Evolutionary conservation across 1,284 basidiomycete species (phyloP).

Genomic region (Ceratobasidium sp.): DNA sequence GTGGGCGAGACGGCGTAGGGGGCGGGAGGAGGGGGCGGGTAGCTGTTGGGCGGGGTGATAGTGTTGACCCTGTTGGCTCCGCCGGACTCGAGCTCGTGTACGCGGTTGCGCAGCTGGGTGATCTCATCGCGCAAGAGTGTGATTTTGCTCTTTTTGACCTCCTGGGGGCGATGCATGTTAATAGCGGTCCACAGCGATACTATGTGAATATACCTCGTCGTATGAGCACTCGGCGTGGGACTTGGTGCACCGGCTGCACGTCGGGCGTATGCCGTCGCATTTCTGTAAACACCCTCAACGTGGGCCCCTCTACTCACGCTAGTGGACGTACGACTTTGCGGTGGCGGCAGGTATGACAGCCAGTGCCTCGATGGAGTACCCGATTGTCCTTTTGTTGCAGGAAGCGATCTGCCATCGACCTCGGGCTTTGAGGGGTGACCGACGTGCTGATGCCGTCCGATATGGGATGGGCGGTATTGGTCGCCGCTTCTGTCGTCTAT

Average conservation of each 20-base stretch:
- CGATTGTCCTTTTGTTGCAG: conserved; percentile 13
- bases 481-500: no score
- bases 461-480: not conserved
- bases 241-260: conserved; percentile 56
- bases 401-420: conserved; percentile 28
- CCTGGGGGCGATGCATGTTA: conserved; percentile 54
- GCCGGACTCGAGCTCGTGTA: conserved; percentile 57
- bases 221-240: conserved; percentile 61
- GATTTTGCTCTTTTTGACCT: conserved; percentile 42
- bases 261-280: conserved; percentile 58
- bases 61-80: conserved; percentile 44
- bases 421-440: conserved; percentile 25
- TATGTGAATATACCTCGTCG: conserved; percentile 51
- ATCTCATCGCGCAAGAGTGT: conserved; percentile 57
- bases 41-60: conserved; percentile 51
- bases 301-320: no score
- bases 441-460: not conserved
- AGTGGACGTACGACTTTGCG: conserved; percentile 28
- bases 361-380: conserved; percentile 24
- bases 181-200: conserved; percentile 10
- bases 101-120: conserved; percentile 54
- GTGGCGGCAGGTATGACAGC: conserved; percentile 32
- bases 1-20: conserved; percentile 46
- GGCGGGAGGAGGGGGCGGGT: conserved; percentile 55
- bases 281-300: conserved; percentile 51